Evolutionary conservation across 129 eudicot species (phyloP).

Genomic region (Flaveria bidentis): DNA sequence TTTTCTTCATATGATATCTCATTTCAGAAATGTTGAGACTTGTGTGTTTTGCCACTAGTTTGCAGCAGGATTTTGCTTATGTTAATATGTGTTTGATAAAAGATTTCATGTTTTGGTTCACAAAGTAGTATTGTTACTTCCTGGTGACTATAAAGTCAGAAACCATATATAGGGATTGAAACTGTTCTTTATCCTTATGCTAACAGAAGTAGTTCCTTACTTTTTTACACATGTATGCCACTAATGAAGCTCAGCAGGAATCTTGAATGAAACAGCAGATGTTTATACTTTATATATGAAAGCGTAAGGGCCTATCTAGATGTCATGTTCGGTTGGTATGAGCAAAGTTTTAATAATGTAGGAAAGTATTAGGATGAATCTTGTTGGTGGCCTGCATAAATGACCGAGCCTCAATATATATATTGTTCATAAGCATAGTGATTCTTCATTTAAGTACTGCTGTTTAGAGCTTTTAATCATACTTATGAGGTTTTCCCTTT

Average conservation of each 20-base stretch:
- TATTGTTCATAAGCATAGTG: background rate
- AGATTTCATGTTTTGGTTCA: conserved; percentile 7
- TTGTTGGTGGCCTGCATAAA: background rate
- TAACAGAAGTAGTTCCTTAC: background rate
- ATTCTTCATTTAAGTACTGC: background rate
- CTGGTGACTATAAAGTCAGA: background rate
- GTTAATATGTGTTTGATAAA: background rate
- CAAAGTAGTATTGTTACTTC: background rate
- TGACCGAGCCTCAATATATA: background rate
- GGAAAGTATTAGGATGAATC: background rate
- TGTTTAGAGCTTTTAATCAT: conserved; percentile 14
- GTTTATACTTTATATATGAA: background rate
- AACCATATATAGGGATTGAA: background rate
- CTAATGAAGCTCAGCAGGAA: background rate
- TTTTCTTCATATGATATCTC: conserved; percentile 1
- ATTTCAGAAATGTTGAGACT: background rate
- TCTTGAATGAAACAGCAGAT: background rate
- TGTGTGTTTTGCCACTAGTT: conserved; percentile 11
- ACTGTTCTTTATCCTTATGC: background rate
- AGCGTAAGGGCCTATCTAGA: background rate
- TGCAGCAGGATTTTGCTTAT: conserved; percentile 11
- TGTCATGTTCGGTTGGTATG: background rate
- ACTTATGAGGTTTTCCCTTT: background rate
- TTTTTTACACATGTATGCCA: background rate
- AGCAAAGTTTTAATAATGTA: background rate